These are phyloP conservation scores for Boletus pseudopeckii DNA, from an alignment of 768 basidiomycete species.

Conservation along the genomic window DNA sequence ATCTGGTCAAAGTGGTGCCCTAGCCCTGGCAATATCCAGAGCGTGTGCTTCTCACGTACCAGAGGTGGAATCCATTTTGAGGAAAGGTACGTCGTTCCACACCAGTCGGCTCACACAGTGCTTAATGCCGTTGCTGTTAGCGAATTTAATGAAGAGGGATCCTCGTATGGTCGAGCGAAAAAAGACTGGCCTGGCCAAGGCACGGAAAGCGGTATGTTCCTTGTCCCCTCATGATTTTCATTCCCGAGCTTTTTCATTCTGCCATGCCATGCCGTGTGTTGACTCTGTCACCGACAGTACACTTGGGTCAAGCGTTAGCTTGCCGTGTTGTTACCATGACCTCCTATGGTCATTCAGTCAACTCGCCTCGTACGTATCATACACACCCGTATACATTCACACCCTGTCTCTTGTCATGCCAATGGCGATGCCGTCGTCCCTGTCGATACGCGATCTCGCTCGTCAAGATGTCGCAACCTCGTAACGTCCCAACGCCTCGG, in stretches of 20 bases:
- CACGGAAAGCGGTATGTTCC: conserved; percentile 79
- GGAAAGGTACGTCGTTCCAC: conserved; percentile 50
- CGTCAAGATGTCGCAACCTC: too few species aligned
- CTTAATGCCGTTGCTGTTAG: conserved; percentile 38
- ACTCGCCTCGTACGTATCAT: background rate
- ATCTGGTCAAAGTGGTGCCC: conserved; percentile 90
- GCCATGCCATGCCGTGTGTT: background rate
- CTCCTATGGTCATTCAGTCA: background rate
- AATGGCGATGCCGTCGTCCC: background rate
- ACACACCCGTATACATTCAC: background rate
- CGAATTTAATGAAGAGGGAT: conserved; percentile 84
- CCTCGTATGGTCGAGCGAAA: conserved; percentile 98
- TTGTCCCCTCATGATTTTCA: background rate
- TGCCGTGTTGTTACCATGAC: background rate
- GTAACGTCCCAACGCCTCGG: too few species aligned
- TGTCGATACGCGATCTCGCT: background rate
- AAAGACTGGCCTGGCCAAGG: conserved; percentile 91
- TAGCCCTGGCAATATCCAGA: conserved; percentile 73
- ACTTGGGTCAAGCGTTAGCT: conserved; percentile 94
- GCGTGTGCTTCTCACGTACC: conserved; percentile 72
- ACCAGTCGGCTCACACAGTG: background rate
- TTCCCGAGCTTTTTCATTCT: background rate
- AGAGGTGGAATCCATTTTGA: conserved; percentile 59
- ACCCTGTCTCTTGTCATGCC: background rate
- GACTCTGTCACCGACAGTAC: conserved; percentile 46